A percentile compares a stretch with the other conserved stretches of the same genome.
phyloP scores from a whole-genome alignment of 2,329 filamentous ascomycete genomes.

The Aspergillus sp. region DNA sequence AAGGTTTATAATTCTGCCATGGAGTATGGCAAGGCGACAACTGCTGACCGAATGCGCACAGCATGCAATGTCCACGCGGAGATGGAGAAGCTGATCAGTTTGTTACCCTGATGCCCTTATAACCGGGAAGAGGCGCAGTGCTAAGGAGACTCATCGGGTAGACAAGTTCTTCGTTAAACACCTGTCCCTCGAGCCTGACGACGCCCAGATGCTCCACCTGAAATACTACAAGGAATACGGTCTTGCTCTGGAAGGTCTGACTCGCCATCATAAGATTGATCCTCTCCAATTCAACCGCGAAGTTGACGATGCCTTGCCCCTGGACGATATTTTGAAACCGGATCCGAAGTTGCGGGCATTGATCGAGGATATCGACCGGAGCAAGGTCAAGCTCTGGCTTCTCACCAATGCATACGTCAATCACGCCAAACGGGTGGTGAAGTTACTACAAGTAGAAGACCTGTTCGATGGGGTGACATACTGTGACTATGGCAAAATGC shows the following conservation, averaged over 20 bases:
- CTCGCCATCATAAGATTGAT: constrained; percentile 90
- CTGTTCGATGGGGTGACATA: constrained; percentile 91
- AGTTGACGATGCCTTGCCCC: constrained; percentile 87
- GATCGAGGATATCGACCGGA: constrained; percentile 71
- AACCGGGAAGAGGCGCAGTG: background rate
- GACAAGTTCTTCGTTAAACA: constrained; percentile 59
- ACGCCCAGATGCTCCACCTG: constrained; percentile 76
- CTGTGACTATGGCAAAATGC: constrained; percentile 72
- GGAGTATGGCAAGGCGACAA: background rate
- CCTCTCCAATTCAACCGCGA: constrained; percentile 88
- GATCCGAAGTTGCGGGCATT: constrained; percentile 65
- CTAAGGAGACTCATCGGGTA: constrained; percentile 14
- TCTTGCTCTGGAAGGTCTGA: constrained; percentile 90
- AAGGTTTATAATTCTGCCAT: constrained; percentile 48
- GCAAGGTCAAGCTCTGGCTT: constrained; percentile 82
- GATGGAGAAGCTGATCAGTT: constrained; percentile 73
- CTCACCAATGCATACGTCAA: constrained; percentile 94
- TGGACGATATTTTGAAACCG: constrained; percentile 75
- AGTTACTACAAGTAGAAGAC: constrained; percentile 72
- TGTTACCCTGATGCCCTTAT: constrained; percentile 5
- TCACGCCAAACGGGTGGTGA: constrained; percentile 75
- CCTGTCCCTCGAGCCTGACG: constrained; percentile 62
- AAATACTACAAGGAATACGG: constrained; percentile 96
- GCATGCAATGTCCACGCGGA: constrained; percentile 74
- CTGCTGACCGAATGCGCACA: constrained; percentile 25